phyloP scores from a whole-genome alignment of 1,284 basidiomycete genomes.

The Microbotryum lychnidis-dioicae region DNA sequence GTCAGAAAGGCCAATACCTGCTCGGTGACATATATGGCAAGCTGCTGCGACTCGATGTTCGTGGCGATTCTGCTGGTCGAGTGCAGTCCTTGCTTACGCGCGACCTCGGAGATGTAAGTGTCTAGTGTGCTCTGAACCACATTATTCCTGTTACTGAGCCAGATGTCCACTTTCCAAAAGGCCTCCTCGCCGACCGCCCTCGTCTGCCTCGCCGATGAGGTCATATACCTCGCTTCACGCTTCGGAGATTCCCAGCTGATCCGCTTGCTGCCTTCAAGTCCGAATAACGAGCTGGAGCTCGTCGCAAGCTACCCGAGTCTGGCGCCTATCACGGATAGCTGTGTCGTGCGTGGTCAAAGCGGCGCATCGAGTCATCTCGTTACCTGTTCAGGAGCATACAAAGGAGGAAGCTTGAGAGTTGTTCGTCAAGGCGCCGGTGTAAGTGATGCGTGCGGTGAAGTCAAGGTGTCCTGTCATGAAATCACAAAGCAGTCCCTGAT shows the following conservation, averaged over 20 bases:
- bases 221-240: constrained; percentile 75
- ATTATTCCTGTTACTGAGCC: background rate
- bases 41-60: constrained; percentile 49
- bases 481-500: no score
- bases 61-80: background rate
- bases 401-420: constrained; percentile 69
- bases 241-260: constrained; percentile 72
- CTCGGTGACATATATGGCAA: constrained; percentile 72
- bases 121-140: background rate
- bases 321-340: constrained; percentile 80
- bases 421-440: constrained; percentile 81
- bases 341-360: constrained; percentile 65
- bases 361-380: constrained; percentile 69
- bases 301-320: constrained; percentile 66
- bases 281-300: constrained; percentile 46
- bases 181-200: constrained; percentile 66
- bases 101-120: constrained; percentile 64
- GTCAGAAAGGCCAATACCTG: constrained; percentile 42
- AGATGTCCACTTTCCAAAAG: constrained; percentile 42
- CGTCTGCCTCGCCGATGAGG: constrained; percentile 63
- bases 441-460: background rate
- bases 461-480: no score
- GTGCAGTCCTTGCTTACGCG: constrained; percentile 47
- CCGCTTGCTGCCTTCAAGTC: constrained; percentile 45
- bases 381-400: constrained; percentile 77